Base-by-base conservation (phyloP, 805 yeast genomes). In the Yarrowia deformans region DNA sequence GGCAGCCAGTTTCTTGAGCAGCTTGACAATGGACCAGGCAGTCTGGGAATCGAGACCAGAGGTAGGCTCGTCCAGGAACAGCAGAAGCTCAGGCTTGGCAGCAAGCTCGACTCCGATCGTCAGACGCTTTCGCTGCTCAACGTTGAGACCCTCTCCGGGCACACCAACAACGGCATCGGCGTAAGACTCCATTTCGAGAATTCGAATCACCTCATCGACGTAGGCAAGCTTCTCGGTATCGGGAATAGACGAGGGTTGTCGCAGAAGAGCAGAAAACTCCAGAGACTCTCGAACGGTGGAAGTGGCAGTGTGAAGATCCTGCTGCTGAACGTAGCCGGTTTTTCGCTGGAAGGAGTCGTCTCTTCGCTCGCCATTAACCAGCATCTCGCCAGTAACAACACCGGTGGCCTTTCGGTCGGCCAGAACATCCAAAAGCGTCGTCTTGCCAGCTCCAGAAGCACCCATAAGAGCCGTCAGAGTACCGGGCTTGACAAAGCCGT, bases 11-110 rank as follows among this genome's bases (percentile, higher is more conserved):
- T 85, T 85, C 77, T 86, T 82, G 85, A 87, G 81, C 77, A 87
- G 81, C 75, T 85, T 83, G 77, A 87, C 84, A 72, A 87, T 84
- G 42, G 89, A 84, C 88, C 88, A 87, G 16, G 90, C 89, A 74
- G 90, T 79, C 71, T 52, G 56, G 7, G 56, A 52, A n/a, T 52
- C 56, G 10, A 52, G 56, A 52, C 56, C 56, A 7, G 56, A 52
- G 14, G 56, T 52, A 4, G 56, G 56, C 29, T 52, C 56, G 6
- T 52, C 56, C 10, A 52, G 42, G 32, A 52, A 52, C 32, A 52
- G 42, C 13, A 52, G 32, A 2, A 52, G 56, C n/a, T 52, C 56
- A 10, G 56, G 56, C 32, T 52, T 52, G 56, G 56, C 56, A 35
- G 56, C 56, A 35, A 52, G 56, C n/a, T 52, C 56, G 2, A 52